Conservation (phyloP, 139 green algal species). For the Desmodesmus armatus region DNA sequence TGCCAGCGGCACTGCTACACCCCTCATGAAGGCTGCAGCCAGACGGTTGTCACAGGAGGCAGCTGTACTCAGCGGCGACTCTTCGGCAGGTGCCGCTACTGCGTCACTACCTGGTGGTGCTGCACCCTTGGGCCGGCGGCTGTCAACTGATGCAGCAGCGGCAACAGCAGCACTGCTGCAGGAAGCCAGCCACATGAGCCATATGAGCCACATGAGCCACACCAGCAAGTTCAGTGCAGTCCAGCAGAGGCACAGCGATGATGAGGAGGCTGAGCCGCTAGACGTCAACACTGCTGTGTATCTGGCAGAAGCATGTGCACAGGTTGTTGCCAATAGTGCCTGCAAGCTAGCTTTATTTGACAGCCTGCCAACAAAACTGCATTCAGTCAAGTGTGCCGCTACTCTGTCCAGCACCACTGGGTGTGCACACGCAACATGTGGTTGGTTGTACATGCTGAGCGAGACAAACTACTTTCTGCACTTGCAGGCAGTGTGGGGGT, state of each 20-base stretch:
- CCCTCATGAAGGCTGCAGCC: slow-evolving; percentile 4
- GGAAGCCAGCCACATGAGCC: background rate
- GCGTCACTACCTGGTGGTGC: too few relatives aligned
- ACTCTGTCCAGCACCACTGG: too few relatives aligned
- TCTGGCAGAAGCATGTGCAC: slow-evolving; percentile 69
- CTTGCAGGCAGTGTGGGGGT: slow-evolving; percentile 84
- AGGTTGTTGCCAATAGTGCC: too few relatives aligned
- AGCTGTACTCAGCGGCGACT: background rate
- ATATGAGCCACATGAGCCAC: background rate
- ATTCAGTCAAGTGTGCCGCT: too few relatives aligned
- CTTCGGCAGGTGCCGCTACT: too few relatives aligned
- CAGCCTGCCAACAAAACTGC: too few relatives aligned
- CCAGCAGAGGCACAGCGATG: slow-evolving; percentile 10
- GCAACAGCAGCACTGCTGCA: slow-evolving; percentile 16
- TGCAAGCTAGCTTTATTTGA: too few relatives aligned
- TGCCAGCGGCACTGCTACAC: background rate
- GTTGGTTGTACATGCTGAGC: background rate
- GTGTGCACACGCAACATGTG: too few relatives aligned
- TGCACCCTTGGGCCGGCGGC: background rate
- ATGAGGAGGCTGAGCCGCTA: slow-evolving; percentile 42
- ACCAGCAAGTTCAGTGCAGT: background rate
- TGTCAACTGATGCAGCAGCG: slow-evolving; percentile 19
- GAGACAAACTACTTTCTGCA: too few relatives aligned
- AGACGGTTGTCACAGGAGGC: background rate
- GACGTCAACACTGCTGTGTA: slow-evolving; percentile 68